Evolutionary conservation across 805 yeast genomes (phyloP), one percentile per base, ranked within the genome.

Genomic region (Candida insectorum): DNA sequence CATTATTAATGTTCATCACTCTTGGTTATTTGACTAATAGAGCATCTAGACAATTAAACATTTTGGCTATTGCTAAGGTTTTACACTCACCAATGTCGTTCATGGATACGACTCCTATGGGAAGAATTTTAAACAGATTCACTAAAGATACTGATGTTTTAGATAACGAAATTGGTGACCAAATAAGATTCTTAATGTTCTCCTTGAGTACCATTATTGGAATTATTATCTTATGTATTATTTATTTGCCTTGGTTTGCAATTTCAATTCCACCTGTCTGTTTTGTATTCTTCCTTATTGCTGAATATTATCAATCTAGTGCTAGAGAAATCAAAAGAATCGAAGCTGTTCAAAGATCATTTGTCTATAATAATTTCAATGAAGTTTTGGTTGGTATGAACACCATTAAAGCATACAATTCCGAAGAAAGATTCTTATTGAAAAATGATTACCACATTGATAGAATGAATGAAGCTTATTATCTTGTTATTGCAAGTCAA

Each of bases 101-200:
- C 53, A 71, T 86, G 60, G 96, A 88, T 51, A 77, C 86, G 8
- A 84, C 94, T 0, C 96, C 96, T 12, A 71, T 85, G 68, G 96
- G 96, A 2, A 71, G 96, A 45, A 79, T 87, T 38, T 64, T 88
- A 54, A 87, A 85, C 58, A 67, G 95, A 45, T 87, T 86, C 56
- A 85, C 95, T 2, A 85, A 85, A 47, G 96, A 87, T 56, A 82
- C 93, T 0, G 95, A 87, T 53, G 79, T 79, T 4, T 62, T 86
- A 54, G 95, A 87, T 51, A 85, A 84, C 52, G 91, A 83, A 57
- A 61, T 86, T 38, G 73, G 77, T 35, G 88, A 83, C 51, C 84
- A 81, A 48, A 44, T 82, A 26, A 71, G 91, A 46, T 58, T 79
- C 58, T 67, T 83, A 33, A 43, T 79, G 29, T 76, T 69, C 44